These are phyloP conservation scores for Clonostachys solani DNA, from an alignment of 2,329 filamentous ascomycete genomes.

Conservation along the genomic window DNA sequence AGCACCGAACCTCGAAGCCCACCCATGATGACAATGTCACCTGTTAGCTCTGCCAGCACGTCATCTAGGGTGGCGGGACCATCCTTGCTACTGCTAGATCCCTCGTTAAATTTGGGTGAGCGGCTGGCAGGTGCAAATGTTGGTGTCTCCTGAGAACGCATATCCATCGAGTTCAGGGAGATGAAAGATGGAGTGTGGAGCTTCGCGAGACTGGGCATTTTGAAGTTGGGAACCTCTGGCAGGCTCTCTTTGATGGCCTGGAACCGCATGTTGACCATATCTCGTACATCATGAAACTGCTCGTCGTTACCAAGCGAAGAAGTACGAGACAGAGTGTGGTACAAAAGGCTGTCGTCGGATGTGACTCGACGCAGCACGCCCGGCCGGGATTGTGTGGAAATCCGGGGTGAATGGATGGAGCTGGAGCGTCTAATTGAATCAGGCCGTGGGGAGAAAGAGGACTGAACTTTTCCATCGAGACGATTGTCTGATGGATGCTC, in stretches of 20 bases:
- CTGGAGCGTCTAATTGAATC: background rate
- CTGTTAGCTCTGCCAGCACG: constrained; percentile 64
- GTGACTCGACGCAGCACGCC: constrained; percentile 23
- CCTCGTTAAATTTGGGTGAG: background rate
- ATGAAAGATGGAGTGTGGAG: constrained; percentile 29
- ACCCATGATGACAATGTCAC: constrained; percentile 84
- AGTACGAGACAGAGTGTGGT: constrained; percentile 69
- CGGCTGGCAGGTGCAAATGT: constrained; percentile 1
- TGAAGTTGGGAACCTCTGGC: constrained; percentile 75
- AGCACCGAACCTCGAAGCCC: constrained; percentile 90
- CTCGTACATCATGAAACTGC: constrained; percentile 73
- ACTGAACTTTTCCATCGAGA: too few species aligned
- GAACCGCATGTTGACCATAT: constrained; percentile 82
- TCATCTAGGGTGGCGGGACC: constrained; percentile 39
- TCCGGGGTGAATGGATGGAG: background rate
- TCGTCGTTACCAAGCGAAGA: constrained; percentile 83
- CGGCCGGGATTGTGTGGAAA: constrained; percentile 10
- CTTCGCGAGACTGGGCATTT: constrained; percentile 59
- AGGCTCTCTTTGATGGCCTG: constrained; percentile 89
- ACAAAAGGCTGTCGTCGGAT: constrained; percentile 71
- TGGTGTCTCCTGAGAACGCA: background rate
- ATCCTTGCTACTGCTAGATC: constrained; percentile 5
- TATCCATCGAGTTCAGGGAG: constrained; percentile 20
- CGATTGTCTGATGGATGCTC: too few species aligned
- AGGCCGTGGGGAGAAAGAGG: background rate